Base-by-base conservation (phyloP, 164 flowering plant genomes). In the Magnolia officinalis region DNA sequence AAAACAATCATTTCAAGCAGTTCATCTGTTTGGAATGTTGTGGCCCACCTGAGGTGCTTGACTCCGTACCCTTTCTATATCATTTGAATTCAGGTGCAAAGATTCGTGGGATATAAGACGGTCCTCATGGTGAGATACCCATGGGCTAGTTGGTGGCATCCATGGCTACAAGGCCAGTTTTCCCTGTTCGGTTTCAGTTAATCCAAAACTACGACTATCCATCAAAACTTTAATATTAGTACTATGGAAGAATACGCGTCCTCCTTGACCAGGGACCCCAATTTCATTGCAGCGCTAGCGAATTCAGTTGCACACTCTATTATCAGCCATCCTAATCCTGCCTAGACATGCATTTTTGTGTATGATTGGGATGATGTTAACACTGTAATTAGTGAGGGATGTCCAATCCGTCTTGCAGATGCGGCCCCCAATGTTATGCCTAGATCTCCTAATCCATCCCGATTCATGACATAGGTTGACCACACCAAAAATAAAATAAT, bases 61-160 rank as follows among this genome's bases (percentile, higher is more conserved):
- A 37, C 45, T 37, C 45, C 6, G 45, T 37, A 37, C 45, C 2
- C 45, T 37, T 37, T 64, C 9, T 45, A 9, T 13, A 21, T 81
- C 8, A 26, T 37, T 37, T 37, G 6, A 37, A 37, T 37, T 37
- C 63, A 90, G 91, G 91, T 87, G 58, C 93, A 90, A 73, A 80
- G 89, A 81, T 77, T 84, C 63, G 24, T 70, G 8, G 86, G 84
- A 20, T 89, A 88, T 71, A 61, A 64, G 7, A 76, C 87, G 1
- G 2, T 87, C 24, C 37, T 88, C 1, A 76, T 87, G 8, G 92
- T 86, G 37, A 89, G 83, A 0, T 89, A 88, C 80, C 78, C 92
- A 89, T 74, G 75, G 59, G 8, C 18, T 13, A 20, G 19, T 11
- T 14, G 31, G n/a, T 29, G 49, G 37, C 23, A 20, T 24, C 4